Evolutionary conservation across 495 filamentous ascomycete genomes (phyloP), one percentile per base, ranked within the genome.

Genomic region (Chaetomium tenue): DNA sequence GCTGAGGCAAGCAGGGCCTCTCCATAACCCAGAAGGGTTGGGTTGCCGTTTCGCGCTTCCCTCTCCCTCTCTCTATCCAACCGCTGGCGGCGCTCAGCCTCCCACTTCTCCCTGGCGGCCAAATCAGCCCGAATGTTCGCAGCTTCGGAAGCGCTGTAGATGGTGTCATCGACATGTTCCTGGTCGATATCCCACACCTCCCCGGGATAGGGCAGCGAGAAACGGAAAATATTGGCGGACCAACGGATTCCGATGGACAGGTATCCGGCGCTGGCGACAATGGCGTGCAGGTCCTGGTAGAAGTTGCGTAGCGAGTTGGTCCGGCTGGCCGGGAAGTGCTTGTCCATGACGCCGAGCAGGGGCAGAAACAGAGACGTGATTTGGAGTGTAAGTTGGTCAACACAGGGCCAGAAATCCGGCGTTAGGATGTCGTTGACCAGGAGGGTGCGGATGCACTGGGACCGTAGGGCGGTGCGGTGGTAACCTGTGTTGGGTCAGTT

Each of bases 151-250:
- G 56, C n/a, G 1, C 64, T 66, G 64, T 73, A 84, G 26, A 74
- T 30, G 0, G 25, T 9, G n/a, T 63, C 53, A 33, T 82, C 78
- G 22, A 77, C 61, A 50, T 75, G 69, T 16, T 66, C 30, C 20
- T 80, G 74, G 28, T 77, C 72, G 0, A 69, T 52, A 20, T 80
- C 76, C 71, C 78, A 81, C 6, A 63, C 54, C 23, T 75, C 72
- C 40, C 79, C 79, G 8, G 77, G 77, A 2, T 71, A 66, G 0
- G 78, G 72, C 50, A 70, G 72, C 1, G 69, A 60, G 67, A 81
- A 68, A 55, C 75, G 76, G 69, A 83, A 82, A 65, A 83, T 78
- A 52, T 76, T 72, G 8, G 69, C 70, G 0, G 82, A 84, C 57
- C 77, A 60, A 46, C 78, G 74, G 61, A 75, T 79, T 63, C 70